These are phyloP conservation scores for Daldinia eschscholtzii DNA, from an alignment of 2,329 filamentous ascomycete species.

Conservation along the genomic window DNA sequence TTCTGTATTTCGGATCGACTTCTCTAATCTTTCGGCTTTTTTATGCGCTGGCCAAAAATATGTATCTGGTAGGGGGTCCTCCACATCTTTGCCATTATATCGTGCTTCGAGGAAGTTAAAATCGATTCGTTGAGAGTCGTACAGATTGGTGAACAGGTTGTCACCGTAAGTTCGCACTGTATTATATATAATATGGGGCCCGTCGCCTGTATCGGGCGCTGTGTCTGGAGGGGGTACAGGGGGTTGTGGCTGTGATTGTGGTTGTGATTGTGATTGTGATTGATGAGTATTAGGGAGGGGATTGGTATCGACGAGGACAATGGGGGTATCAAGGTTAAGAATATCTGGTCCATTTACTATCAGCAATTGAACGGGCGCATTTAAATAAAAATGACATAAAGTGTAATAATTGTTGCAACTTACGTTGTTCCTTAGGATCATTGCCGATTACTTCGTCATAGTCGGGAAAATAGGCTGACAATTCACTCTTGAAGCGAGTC, in stretches of 20 bases:
- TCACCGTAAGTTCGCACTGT: constrained; percentile 67
- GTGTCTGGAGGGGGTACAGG: constrained; percentile 48
- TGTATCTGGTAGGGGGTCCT: constrained; percentile 69
- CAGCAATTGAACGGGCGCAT: constrained; percentile 20
- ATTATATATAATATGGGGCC: constrained; percentile 49
- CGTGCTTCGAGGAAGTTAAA: constrained; percentile 66
- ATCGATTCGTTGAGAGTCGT: constrained; percentile 68
- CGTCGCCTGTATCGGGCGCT: constrained; percentile 42
- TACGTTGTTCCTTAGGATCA: constrained; percentile 82
- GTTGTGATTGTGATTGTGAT: constrained; percentile 44
- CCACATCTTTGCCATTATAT: constrained; percentile 57
- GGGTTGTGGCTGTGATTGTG: constrained; percentile 35
- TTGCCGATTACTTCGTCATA: constrained; percentile 96
- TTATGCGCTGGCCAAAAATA: constrained; percentile 68
- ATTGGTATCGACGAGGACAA: constrained; percentile 74
- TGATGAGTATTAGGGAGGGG: constrained; percentile 55
- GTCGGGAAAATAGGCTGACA: constrained; percentile 90
- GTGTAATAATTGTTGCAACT: constrained; percentile 53
- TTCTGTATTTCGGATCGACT: constrained; percentile 73
- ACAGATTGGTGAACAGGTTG: constrained; percentile 67
- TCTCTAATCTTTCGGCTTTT: constrained; percentile 71
- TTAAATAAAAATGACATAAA: neutral
- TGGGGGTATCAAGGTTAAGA: constrained; percentile 77
- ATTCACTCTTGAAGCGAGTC: constrained; percentile 88
- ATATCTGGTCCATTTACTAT: constrained; percentile 67